Evolutionary conservation across 441 rosid species (phyloP).

Genomic region (Pelargonium myrrhifolium): DNA sequence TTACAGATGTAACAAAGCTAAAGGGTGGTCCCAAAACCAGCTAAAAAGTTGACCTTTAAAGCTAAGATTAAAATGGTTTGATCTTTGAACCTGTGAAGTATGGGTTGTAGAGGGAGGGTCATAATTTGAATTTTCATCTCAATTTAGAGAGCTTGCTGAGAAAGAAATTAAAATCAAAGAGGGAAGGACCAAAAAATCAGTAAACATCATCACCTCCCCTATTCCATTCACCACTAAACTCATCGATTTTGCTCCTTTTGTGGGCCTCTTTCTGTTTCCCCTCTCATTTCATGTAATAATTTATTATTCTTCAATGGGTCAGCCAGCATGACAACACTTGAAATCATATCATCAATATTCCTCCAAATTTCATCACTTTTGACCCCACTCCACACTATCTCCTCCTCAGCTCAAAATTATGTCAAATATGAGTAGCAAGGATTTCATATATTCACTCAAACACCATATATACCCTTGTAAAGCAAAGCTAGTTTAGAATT

Average conservation of each 20-base stretch:
- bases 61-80: not conserved
- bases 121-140: not conserved
- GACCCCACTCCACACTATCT: not conserved
- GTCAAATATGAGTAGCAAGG: not conserved
- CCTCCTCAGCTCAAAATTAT: not conserved
- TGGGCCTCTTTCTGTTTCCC: conserved; percentile 1
- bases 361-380: not conserved
- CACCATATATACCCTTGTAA: no score
- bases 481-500: no score
- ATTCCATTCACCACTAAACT: not conserved
- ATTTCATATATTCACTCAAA: no score
- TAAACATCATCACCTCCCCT: not conserved
- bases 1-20: conserved; percentile 4
- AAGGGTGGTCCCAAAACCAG: conserved; percentile 22
- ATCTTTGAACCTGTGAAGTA: not conserved
- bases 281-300: not conserved
- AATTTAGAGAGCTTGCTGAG: not conserved
- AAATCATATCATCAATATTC: conserved; percentile 1
- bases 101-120: no score
- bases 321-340: not conserved
- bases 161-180: not conserved
- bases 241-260: conserved; percentile 3
- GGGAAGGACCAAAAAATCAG: not conserved
- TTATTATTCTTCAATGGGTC: not conserved
- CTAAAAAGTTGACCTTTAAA: conserved; percentile 21